Conservation (phyloP, 2,329 filamentous ascomycete species). For the Neocucurbitaria cava region DNA sequence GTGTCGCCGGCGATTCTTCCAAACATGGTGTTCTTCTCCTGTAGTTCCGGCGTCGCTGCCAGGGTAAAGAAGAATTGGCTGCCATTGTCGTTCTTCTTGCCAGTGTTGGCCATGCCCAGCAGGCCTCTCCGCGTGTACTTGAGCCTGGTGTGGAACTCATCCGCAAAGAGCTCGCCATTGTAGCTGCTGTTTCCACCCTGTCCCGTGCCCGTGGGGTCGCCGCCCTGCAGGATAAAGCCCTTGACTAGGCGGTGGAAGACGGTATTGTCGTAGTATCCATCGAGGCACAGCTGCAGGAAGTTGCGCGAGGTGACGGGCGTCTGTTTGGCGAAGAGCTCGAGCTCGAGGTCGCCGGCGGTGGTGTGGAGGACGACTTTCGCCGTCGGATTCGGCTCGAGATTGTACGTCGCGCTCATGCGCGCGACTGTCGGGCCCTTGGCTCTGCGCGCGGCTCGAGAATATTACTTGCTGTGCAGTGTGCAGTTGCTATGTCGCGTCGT, state of each 20-base stretch:
- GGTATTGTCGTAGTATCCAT: slow-evolving; percentile 93
- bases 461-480: background rate
- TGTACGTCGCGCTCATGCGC: slow-evolving; percentile 86
- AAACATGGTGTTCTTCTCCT: slow-evolving; percentile 91
- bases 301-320: slow-evolving; percentile 90
- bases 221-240: slow-evolving; percentile 92
- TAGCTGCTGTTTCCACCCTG: slow-evolving; percentile 93
- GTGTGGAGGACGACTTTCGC: slow-evolving; percentile 92
- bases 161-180: slow-evolving; percentile 79
- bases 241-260: slow-evolving; percentile 93
- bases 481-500: slow-evolving; percentile 8
- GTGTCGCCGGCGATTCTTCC: slow-evolving; percentile 91
- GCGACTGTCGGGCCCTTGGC: background rate
- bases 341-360: slow-evolving; percentile 83
- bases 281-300: slow-evolving; percentile 92
- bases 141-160: slow-evolving; percentile 90
- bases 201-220: slow-evolving; percentile 91
- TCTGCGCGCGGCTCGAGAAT: background rate
- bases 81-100: slow-evolving; percentile 78
- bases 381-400: slow-evolving; percentile 92
- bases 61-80: slow-evolving; percentile 98
- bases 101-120: slow-evolving; percentile 94
- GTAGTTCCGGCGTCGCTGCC: slow-evolving; percentile 80
- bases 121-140: slow-evolving; percentile 92
- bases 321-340: slow-evolving; percentile 96